These are phyloP conservation scores for Didymella keratinophila DNA, from an alignment of 2,329 filamentous ascomycete species.

Conservation along the genomic window DNA sequence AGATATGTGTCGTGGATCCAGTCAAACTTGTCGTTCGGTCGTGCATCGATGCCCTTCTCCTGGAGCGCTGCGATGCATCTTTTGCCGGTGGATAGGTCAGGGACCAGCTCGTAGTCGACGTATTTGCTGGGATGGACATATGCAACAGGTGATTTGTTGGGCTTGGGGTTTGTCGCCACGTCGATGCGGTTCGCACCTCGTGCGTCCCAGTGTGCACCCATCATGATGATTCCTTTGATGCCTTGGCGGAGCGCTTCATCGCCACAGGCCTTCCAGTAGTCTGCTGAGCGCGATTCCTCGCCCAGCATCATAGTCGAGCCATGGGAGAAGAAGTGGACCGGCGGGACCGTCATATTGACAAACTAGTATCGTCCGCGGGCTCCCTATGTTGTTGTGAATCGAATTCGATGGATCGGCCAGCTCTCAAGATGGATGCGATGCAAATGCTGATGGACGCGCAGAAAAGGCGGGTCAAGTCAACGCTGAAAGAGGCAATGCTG, in stretches of 20 bases:
- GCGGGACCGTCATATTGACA: conserved; percentile 52
- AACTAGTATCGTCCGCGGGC: background rate
- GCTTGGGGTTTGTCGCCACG: conserved; percentile 67
- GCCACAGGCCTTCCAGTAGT: conserved; percentile 72
- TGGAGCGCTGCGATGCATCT: conserved; percentile 61
- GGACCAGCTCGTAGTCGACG: conserved; percentile 65
- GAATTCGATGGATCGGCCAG: background rate
- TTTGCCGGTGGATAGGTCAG: conserved; percentile 64
- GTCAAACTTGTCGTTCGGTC: conserved; percentile 65
- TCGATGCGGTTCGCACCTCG: conserved; percentile 63
- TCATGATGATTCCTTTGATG: conserved; percentile 71
- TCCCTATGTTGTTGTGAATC: background rate
- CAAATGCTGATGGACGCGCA: background rate
- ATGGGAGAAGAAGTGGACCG: conserved; percentile 74
- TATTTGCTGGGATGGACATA: conserved; percentile 73
- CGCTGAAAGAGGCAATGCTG: background rate
- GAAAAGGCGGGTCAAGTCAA: background rate
- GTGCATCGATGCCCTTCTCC: conserved; percentile 62
- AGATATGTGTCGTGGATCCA: conserved; percentile 79
- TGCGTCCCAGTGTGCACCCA: conserved; percentile 74
- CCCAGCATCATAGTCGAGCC: conserved; percentile 77
- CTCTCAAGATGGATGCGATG: background rate
- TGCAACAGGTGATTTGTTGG: conserved; percentile 69
- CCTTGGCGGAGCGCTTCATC: conserved; percentile 67
- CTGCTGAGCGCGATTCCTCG: conserved; percentile 67